A percentile compares a stretch with the other conserved stretches of the same genome.
Conservation (phyloP, 768 basidiomycete species). For the Macrolepiota fuliginosa region DNA sequence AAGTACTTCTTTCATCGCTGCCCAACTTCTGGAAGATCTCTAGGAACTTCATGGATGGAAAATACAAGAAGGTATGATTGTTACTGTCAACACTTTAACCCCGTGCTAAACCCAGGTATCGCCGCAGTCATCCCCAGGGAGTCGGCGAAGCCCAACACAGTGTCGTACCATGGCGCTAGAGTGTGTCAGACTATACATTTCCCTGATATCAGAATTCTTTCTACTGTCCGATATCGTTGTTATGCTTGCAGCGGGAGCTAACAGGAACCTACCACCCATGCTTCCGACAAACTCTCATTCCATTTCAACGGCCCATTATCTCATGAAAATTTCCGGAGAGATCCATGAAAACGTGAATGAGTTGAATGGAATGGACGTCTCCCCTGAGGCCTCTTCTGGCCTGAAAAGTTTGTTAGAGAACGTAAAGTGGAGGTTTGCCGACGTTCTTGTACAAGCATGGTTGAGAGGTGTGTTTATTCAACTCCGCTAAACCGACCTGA, state of each 20-base stretch:
- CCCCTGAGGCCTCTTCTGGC: slow-evolving; percentile 64
- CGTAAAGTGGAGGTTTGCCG: slow-evolving; percentile 84
- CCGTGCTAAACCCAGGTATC: neutral
- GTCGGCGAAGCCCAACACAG: slow-evolving; percentile 79
- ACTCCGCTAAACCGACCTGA: neutral
- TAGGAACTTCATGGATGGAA: slow-evolving; percentile 88
- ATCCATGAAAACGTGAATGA: slow-evolving; percentile 87
- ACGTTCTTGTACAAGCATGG: slow-evolving; percentile 79
- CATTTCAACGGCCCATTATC: slow-evolving; percentile 77
- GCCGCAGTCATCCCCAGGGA: slow-evolving; percentile 35
- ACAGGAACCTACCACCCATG: slow-evolving; percentile 41
- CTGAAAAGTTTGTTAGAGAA: slow-evolving; percentile 78
- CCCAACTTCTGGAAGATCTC: slow-evolving; percentile 95
- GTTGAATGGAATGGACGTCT: slow-evolving; percentile 75
- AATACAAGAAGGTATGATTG: slow-evolving; percentile 74
- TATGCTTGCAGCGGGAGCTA: slow-evolving; percentile 47
- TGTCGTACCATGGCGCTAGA: slow-evolving; percentile 87
- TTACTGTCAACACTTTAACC: neutral
- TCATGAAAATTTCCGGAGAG: slow-evolving; percentile 78
- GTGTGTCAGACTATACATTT: slow-evolving; percentile 82
- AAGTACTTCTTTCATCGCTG: slow-evolving; percentile 77
- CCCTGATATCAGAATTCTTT: slow-evolving; percentile 85
- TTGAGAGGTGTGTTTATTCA: slow-evolving; percentile 58
- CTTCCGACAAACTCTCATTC: slow-evolving; percentile 80
- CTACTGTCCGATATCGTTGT: slow-evolving; percentile 67